Percentiles rank a stretch among this genome's conserved stretches.
These are phyloP conservation scores for Clitoria ternatea DNA, from an alignment of 306 rosid genomes.

Conservation along the genomic window DNA sequence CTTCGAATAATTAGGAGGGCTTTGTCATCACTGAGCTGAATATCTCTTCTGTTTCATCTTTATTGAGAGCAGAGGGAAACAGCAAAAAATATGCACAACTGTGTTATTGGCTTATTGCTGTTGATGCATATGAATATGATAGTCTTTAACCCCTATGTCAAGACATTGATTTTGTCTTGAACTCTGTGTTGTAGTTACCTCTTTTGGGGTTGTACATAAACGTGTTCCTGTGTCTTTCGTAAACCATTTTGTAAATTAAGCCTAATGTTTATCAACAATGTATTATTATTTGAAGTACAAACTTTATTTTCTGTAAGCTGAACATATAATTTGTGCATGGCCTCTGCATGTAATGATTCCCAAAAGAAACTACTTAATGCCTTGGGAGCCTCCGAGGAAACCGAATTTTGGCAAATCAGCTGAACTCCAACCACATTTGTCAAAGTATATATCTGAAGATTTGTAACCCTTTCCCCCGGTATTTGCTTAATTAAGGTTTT, in stretches of 20 bases:
- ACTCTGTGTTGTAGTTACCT: slow-evolving; percentile 21
- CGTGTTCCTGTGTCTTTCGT: slow-evolving; percentile 34
- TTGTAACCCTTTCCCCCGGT: neutral
- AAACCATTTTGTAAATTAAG: slow-evolving; percentile 38
- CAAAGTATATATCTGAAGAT: neutral
- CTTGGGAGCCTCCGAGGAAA: neutral
- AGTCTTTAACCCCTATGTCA: slow-evolving; percentile 24
- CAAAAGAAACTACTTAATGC: neutral
- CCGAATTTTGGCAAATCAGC: neutral
- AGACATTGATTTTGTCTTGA: slow-evolving; percentile 34
- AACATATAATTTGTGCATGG: neutral
- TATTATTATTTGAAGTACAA: neutral
- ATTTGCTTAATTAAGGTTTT: neutral
- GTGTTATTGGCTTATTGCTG: slow-evolving; percentile 31
- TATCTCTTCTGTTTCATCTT: slow-evolving; percentile 29
- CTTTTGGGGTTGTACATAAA: slow-evolving; percentile 44
- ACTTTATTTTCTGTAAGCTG: neutral
- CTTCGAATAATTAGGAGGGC: slow-evolving; percentile 35
- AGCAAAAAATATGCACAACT: slow-evolving; percentile 22
- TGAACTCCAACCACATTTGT: neutral
- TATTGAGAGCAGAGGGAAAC: slow-evolving; percentile 15
- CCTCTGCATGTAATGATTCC: neutral
- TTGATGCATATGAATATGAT: slow-evolving; percentile 25
- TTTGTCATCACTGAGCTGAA: slow-evolving; percentile 20
- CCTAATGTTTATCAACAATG: slow-evolving; percentile 26